Conservation (phyloP, 192 early-diverging fungal species). For the Spinellus fusiger region DNA sequence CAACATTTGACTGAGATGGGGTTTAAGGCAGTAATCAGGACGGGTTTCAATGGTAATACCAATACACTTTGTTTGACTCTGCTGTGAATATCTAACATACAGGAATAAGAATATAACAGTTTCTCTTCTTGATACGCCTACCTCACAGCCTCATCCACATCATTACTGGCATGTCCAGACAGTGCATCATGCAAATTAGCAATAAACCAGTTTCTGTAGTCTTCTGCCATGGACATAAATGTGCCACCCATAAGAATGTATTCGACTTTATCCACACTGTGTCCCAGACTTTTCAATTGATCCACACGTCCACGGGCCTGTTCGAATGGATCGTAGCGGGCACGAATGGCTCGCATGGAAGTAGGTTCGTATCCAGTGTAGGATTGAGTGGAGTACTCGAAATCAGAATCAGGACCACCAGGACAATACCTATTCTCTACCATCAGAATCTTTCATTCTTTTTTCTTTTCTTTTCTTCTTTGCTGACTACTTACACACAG, state of each 20-base stretch:
- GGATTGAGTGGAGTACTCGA: slow-evolving; percentile 99
- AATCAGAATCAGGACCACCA: slow-evolving; percentile 98
- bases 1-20: slow-evolving; percentile 97
- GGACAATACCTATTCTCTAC: slow-evolving; percentile 71
- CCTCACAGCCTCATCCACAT: slow-evolving; percentile 97
- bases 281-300: slow-evolving; percentile 89
- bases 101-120: background rate
- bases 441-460: background rate
- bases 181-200: slow-evolving; percentile 93
- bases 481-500: slow-evolving; percentile 79
- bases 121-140: slow-evolving; percentile 18
- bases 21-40: slow-evolving; percentile 97
- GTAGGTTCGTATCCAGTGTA: slow-evolving; percentile 99
- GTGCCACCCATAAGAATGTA: slow-evolving; percentile 99
- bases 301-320: slow-evolving; percentile 91
- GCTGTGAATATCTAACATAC: slow-evolving; percentile 75
- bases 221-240: slow-evolving; percentile 94
- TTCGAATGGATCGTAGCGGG: slow-evolving; percentile 97
- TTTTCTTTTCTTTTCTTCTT: background rate
- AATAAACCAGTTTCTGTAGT: slow-evolving; percentile 98
- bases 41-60: slow-evolving; percentile 99
- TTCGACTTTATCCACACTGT: slow-evolving; percentile 97
- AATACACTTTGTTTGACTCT: slow-evolving; percentile 94
- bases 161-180: slow-evolving; percentile 81
- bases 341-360: slow-evolving; percentile 96